Percentiles rank a stretch among this genome's conserved stretches.
phyloP scores from a whole-genome alignment of 495 filamentous ascomycete species.

The Eremomyces bilateralis region DNA sequence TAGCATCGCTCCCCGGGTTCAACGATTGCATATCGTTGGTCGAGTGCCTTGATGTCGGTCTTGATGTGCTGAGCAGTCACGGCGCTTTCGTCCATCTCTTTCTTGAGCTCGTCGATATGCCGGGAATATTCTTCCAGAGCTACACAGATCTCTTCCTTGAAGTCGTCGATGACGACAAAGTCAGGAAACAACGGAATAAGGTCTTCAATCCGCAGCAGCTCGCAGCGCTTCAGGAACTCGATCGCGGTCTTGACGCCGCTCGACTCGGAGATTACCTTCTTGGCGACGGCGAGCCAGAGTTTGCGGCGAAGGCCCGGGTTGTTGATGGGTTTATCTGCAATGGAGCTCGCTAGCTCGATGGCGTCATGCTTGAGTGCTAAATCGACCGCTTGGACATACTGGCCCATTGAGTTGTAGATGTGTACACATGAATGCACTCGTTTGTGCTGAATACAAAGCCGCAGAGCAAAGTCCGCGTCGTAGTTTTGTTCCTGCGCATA shows the following conservation, averaged over 20 bases:
- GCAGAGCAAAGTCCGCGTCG: constrained; percentile 92
- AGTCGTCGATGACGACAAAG: constrained; percentile 97
- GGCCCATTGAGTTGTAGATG: constrained; percentile 88
- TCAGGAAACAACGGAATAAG: constrained; percentile 96
- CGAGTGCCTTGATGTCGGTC: constrained; percentile 59
- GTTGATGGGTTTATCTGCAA: constrained; percentile 76
- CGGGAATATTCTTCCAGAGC: constrained; percentile 82
- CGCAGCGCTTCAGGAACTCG: constrained; percentile 78
- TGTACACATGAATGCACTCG: constrained; percentile 84
- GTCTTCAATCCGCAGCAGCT: constrained; percentile 84
- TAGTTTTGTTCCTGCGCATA: constrained; percentile 39
- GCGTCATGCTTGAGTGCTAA: constrained; percentile 74
- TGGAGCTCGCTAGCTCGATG: constrained; percentile 67
- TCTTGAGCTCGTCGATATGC: constrained; percentile 70
- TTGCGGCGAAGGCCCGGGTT: constrained; percentile 64
- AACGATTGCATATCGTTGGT: constrained; percentile 83
- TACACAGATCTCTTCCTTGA: constrained; percentile 91
- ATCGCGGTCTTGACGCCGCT: constrained; percentile 87
- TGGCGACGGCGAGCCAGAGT: constrained; percentile 82
- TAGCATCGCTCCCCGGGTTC: constrained; percentile 91
- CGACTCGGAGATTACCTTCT: constrained; percentile 68
- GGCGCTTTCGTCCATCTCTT: constrained; percentile 87
- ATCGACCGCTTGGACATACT: constrained; percentile 80
- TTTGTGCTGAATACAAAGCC: constrained; percentile 81
- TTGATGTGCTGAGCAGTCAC: constrained; percentile 77